phyloP scores from a whole-genome alignment of 257 asterid species.

The Penstemon eatonii region DNA sequence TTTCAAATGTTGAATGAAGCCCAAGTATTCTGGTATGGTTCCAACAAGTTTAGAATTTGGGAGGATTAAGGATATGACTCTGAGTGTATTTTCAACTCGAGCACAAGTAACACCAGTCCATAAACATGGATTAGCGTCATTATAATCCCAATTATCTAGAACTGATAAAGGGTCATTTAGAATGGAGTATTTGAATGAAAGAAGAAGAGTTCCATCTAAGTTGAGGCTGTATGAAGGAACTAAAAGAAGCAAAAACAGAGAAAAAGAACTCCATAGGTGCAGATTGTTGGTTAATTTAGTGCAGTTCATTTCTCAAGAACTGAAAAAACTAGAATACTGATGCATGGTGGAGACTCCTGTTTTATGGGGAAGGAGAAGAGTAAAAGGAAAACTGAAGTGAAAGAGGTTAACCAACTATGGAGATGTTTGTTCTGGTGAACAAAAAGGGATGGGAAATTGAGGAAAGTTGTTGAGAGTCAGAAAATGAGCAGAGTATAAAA shows the following conservation, averaged over 20 bases:
- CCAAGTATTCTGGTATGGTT: constrained; percentile 61
- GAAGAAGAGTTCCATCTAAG: constrained; percentile 76
- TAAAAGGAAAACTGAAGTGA: background rate
- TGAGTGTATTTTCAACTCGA: constrained; percentile 25
- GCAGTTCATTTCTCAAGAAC: constrained; percentile 40
- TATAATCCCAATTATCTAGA: constrained; percentile 82
- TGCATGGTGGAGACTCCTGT: constrained; percentile 29
- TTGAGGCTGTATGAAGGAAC: constrained; percentile 54
- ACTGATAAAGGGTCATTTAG: constrained; percentile 75
- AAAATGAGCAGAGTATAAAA: constrained; percentile 27
- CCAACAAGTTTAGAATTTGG: constrained; percentile 65
- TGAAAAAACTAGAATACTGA: constrained; percentile 17
- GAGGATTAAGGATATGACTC: constrained; percentile 54
- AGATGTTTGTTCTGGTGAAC: constrained; percentile 74
- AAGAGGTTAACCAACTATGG: constrained; percentile 50
- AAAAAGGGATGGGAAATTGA: constrained; percentile 30
- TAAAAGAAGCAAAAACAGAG: constrained; percentile 38
- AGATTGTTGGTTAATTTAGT: background rate
- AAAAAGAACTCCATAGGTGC: constrained; percentile 21
- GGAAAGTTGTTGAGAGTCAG: constrained; percentile 34
- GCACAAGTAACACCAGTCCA: constrained; percentile 83
- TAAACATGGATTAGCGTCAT: constrained; percentile 65
- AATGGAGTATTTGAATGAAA: constrained; percentile 80
- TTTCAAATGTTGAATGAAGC: constrained; percentile 54
- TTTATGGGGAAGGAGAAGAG: constrained; percentile 29